Evolutionary conservation across 2,329 filamentous ascomycete genomes (phyloP).

Genomic region (Mycosphaerella sp.): DNA sequence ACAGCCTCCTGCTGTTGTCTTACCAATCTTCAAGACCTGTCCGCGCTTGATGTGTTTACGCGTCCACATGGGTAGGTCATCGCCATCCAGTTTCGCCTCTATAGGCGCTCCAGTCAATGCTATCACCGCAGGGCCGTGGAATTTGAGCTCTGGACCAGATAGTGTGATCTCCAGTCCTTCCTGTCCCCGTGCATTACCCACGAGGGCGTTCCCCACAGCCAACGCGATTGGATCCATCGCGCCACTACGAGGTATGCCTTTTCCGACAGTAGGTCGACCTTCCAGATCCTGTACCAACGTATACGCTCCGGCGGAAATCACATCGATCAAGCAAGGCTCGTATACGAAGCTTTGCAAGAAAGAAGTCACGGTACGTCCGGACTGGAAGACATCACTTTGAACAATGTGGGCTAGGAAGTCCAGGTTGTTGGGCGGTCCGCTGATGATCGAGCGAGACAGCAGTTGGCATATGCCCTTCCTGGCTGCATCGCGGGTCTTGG

Average conservation of each 20-base stretch:
- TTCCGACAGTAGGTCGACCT: slow-evolving; percentile 51
- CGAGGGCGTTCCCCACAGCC: slow-evolving; percentile 54
- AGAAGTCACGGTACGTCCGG: slow-evolving; percentile 52
- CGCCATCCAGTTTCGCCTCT: slow-evolving; percentile 47
- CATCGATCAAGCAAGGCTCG: slow-evolving; percentile 48
- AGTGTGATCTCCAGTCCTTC: slow-evolving; percentile 57
- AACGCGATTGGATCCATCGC: slow-evolving; percentile 58
- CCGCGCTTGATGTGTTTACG: slow-evolving; percentile 47
- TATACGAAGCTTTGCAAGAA: slow-evolving; percentile 51
- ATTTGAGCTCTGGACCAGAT: slow-evolving; percentile 53
- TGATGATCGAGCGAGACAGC: slow-evolving; percentile 44
- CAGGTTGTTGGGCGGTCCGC: slow-evolving; percentile 53
- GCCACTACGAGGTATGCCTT: slow-evolving; percentile 54
- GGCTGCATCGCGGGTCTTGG: slow-evolving; percentile 37
- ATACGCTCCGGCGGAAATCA: slow-evolving; percentile 52
- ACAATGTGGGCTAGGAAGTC: slow-evolving; percentile 51
- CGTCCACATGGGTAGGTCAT: slow-evolving; percentile 50
- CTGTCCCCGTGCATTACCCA: slow-evolving; percentile 48
- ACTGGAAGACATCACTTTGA: slow-evolving; percentile 40
- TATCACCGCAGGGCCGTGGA: slow-evolving; percentile 50
- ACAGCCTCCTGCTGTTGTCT: slow-evolving; percentile 48
- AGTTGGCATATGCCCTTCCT: slow-evolving; percentile 42
- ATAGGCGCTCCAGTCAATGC: slow-evolving; percentile 54
- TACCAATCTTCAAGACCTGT: slow-evolving; percentile 51
- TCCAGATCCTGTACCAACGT: slow-evolving; percentile 56